Evolutionary conservation across 176 grass and related monocot genomes (phyloP), one percentile per base, ranked within the genome.

Genomic region (Rhipidocladum racemiflorum): DNA sequence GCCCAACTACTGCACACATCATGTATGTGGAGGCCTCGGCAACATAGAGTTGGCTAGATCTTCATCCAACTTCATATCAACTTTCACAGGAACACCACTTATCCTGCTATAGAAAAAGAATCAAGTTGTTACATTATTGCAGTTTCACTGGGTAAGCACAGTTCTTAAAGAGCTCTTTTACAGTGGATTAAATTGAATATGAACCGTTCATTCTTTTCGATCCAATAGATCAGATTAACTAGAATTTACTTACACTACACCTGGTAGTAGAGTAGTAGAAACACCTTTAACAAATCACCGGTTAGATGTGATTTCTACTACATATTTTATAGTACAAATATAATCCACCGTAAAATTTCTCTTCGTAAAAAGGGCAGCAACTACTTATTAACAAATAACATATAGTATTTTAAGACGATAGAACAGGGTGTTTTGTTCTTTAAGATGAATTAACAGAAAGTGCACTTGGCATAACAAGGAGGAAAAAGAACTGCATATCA

Each of bases 1-100:
- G 27, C 27, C 4, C 1, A 0, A n/a, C 2, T 56, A 38, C 8
- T 2, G 21, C 64, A 5, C 10, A 27, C 25, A 54, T 87, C 73
- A 87, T 70, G 34, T 77, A 3, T 68, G 72, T 2, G 79, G 64
- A 82, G 56, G 56, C 56, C 72, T 92, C 7, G 85, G 94, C 69
- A 97, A 72, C 29, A 97, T 80, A 69, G 89, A 85, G 70, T 83
- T 94, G 9, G 87, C 94, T 13, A 97, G 87, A 20, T 94, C 89
- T 82, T 94, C 94, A 63, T 97, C 90, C 68, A 97, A 45, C 86
- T 97, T 91, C 38, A 88, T n/a, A n/a, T n/a, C n/a, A n/a, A n/a
- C n/a, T n/a, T n/a, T n/a, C 89, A 25, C 91, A 29, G 91, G 87
- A 73, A 84, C 72, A 87, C 94, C 90, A 72, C 56, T 87, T 75